phyloP scores from a whole-genome alignment of 257 asterid species.

The Capsicum baccatum region DNA sequence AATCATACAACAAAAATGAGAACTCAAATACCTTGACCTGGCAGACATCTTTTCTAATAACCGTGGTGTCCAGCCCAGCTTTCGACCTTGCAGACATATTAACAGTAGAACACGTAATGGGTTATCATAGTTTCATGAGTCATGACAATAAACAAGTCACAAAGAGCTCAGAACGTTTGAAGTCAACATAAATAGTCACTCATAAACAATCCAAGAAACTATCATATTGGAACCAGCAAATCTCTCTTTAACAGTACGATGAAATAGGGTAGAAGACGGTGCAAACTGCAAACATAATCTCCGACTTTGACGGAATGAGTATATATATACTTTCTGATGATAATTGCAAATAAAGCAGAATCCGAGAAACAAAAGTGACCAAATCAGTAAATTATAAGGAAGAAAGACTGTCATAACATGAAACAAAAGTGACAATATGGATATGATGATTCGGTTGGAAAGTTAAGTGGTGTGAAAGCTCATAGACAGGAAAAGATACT shows the following conservation, averaged over 20 bases:
- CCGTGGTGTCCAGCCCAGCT: no score
- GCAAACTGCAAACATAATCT: not conserved
- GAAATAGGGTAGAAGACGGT: not conserved
- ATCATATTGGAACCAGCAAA: not conserved
- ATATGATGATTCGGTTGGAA: not conserved
- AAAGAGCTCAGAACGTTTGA: not conserved
- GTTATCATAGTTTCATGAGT: no score
- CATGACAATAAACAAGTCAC: not conserved
- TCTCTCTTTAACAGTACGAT: not conserved
- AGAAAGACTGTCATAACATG: not conserved
- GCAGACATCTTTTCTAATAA: no score
- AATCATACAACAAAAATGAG: no score
- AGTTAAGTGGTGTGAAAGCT: slow-evolving; percentile 26
- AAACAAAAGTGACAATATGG: not conserved
- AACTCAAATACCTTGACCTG: no score
- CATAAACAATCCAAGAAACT: not conserved
- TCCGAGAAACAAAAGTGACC: not conserved
- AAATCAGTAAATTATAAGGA: not conserved
- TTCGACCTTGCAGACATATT: no score
- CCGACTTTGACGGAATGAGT: not conserved
- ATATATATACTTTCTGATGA: not conserved
- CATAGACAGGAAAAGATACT: slow-evolving; percentile 28
- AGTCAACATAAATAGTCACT: not conserved
- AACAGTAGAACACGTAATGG: no score
- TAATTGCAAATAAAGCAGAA: not conserved